Evolutionary conservation across 1,284 basidiomycete species (phyloP).

Genomic region (Rhodotorula sp.): DNA sequence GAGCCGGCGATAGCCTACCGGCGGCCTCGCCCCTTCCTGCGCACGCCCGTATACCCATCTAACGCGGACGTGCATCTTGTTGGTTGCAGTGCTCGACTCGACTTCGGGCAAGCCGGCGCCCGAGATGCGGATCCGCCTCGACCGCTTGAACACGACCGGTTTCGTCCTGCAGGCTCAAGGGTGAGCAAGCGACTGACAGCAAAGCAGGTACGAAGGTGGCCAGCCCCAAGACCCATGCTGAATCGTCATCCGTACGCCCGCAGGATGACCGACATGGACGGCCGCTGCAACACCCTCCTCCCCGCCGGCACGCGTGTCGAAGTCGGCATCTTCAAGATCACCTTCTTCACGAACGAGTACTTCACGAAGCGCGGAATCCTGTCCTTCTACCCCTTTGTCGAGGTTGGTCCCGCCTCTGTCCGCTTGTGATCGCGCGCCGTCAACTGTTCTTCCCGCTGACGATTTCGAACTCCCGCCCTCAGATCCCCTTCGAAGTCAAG

Average conservation of each 20-base stretch:
- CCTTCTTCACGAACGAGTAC: constrained; percentile 46
- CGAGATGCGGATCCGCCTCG: constrained; percentile 44
- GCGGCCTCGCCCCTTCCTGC: neutral
- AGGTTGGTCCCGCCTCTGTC: constrained; percentile 27
- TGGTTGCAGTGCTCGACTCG: constrained; percentile 46
- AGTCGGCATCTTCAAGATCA: constrained; percentile 46
- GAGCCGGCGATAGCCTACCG: neutral
- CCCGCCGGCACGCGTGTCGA: constrained; percentile 35
- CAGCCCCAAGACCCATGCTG: neutral
- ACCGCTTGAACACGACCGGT: constrained; percentile 42
- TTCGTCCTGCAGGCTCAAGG: constrained; percentile 44
- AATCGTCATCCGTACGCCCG: neutral
- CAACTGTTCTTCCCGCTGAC: neutral
- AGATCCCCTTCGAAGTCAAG: constrained; percentile 47
- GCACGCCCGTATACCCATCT: neutral
- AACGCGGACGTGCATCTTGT: too few relatives aligned
- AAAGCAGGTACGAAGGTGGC: too few relatives aligned
- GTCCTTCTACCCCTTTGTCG: constrained; percentile 47
- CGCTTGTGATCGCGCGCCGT: too few relatives aligned
- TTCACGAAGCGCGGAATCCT: constrained; percentile 41
- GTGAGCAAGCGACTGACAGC: constrained; percentile 7
- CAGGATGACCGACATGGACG: constrained; percentile 45
- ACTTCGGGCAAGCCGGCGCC: constrained; percentile 46
- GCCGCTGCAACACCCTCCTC: constrained; percentile 43
- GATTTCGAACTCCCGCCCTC: neutral